phyloP scores from a whole-genome alignment of 768 basidiomycete genomes.

The Termitomyces sp. region DNA sequence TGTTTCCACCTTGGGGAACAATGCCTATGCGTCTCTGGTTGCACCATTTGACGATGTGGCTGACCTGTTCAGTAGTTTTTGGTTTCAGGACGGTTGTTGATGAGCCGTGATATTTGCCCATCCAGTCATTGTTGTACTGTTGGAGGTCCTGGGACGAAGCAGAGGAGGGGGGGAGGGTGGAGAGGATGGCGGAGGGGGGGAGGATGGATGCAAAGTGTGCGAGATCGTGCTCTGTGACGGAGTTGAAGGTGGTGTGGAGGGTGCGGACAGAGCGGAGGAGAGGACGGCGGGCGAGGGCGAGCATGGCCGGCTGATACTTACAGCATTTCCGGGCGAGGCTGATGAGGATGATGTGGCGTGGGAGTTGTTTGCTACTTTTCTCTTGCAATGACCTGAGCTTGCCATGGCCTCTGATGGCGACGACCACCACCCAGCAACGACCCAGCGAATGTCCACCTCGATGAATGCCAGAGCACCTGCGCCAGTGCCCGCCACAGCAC shows the following conservation, averaged over 20 bases:
- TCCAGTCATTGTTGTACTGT: conserved; percentile 90
- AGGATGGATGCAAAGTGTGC: conserved; percentile 69
- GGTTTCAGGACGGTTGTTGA: conserved; percentile 88
- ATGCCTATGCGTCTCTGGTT: conserved; percentile 78
- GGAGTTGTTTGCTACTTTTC: conserved; percentile 4
- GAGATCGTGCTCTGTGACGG: conserved; percentile 56
- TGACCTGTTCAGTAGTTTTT: conserved; percentile 83
- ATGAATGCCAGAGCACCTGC: no score
- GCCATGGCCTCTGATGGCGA: conserved; percentile 15
- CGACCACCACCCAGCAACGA: neutral
- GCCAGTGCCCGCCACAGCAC: no score
- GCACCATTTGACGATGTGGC: conserved; percentile 86
- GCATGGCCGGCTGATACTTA: conserved; percentile 6
- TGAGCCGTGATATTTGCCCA: conserved; percentile 89
- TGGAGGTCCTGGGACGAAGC: conserved; percentile 63
- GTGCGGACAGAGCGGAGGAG: conserved; percentile 6
- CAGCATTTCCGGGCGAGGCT: no score
- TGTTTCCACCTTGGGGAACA: conserved; percentile 98
- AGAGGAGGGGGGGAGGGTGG: conserved; percentile 56
- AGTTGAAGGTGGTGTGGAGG: conserved; percentile 14
- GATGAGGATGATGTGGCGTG: conserved; percentile 18
- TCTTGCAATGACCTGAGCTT: conserved; percentile 21
- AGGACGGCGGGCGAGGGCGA: conserved; percentile 17
- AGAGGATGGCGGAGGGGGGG: conserved; percentile 60
- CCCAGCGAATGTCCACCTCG: no score